These are phyloP conservation scores for Fomitopsis pulvina DNA, from an alignment of 768 basidiomycete genomes.

Conservation along the genomic window DNA sequence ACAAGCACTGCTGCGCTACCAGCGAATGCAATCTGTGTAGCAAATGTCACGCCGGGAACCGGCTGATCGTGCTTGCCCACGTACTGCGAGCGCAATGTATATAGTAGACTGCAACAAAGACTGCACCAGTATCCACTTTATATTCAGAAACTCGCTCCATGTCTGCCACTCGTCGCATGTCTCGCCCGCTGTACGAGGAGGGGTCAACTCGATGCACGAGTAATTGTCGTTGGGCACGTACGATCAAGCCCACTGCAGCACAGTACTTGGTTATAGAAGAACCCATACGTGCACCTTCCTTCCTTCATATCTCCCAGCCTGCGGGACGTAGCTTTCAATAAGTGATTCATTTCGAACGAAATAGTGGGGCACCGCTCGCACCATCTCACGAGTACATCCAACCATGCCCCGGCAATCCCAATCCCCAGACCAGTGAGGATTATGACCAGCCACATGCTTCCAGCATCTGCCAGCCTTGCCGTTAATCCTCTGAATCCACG, in stretches of 20 bases:
- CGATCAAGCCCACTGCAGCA: conserved; percentile 64
- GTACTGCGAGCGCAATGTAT: conserved; percentile 58
- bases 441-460: conserved; percentile 62
- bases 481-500: conserved; percentile 51
- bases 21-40: conserved; percentile 49
- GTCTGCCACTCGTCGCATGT: conserved; percentile 59
- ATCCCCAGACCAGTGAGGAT: conserved; percentile 60
- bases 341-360: neutral
- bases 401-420: conserved; percentile 62
- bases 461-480: conserved; percentile 47
- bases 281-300: conserved; percentile 59
- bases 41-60: neutral
- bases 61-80: conserved; percentile 18
- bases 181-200: conserved; percentile 45
- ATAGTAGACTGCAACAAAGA: conserved; percentile 60
- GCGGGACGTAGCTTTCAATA: neutral
- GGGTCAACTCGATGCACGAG: neutral
- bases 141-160: conserved; percentile 55
- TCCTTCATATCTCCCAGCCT: conserved; percentile 69
- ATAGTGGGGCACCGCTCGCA: conserved; percentile 20
- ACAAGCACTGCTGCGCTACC: conserved; percentile 60
- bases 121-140: conserved; percentile 49
- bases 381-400: conserved; percentile 74
- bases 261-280: conserved; percentile 66
- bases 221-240: conserved; percentile 21